Base-by-base conservation (phyloP, 345 rosid genomes). In the Citrus reticulata region DNA sequence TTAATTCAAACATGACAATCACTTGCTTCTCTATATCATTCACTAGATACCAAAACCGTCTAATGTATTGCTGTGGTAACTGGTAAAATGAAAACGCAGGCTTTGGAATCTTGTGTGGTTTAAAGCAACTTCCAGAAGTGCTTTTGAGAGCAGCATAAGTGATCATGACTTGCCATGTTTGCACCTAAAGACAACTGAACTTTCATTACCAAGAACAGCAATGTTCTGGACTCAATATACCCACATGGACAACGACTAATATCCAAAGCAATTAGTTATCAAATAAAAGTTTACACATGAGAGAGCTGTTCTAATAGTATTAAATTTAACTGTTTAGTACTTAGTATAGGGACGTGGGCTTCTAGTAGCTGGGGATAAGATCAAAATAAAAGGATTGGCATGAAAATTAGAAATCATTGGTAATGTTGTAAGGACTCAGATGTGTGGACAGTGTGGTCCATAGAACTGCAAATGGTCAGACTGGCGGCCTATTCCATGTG, bases 21-120 rank as follows among this genome's bases (percentile, higher is more conserved):
- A 57, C 8, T 22, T 6, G 24, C 59, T 51, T 49, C 8, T 14
- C 20, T 25, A 8, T 37, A 27, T 20, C 67, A 32, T 20, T 40
- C 40, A 19, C 59, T 67, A 32, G 24, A 22, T 70, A 22, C 39
- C 70, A 9, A 66, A 35, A 58, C 68, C 14, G 19, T 27, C 74
- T 59, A 27, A 73, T 61, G 64, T 17, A 34, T 17, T 51, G 27
- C 22, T 37, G 49, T 20, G 76, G 68, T 58, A 72, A 76, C 35
- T 20, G 76, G 68, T 58, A 67, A 76, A 81, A 73, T 65, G 17
- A 35, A 20, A 24, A 72, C 69, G 60, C 17, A 59, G 24, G 25
- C 1, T 40, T 68, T n/a, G 55, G 51, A 57, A 55, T 10, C 20
- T 75, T 29, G 39, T 61, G 35, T 70, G 6, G 62, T 61, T 59